A percentile compares a stretch with the other conserved stretches of the same genome.
phyloP scores from a whole-genome alignment of 1,284 basidiomycete species.

The Apiotrichum veenhuisii region DNA sequence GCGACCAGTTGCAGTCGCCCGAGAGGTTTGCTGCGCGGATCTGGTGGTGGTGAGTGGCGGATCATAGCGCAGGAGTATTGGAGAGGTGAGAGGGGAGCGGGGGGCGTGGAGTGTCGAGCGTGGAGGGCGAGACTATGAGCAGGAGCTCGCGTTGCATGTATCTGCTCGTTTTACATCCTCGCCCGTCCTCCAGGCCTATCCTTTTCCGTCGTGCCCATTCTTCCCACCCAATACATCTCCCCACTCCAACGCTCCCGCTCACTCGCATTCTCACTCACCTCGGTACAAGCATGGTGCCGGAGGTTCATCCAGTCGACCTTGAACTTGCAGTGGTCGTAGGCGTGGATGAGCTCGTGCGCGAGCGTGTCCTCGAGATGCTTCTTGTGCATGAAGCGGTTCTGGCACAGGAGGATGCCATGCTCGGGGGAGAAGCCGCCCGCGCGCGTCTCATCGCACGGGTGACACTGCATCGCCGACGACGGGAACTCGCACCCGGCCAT shows the following conservation, averaged over 20 bases:
- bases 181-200: too few species aligned
- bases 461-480: conserved; percentile 69
- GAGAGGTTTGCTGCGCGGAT: conserved; percentile 91
- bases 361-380: conserved; percentile 89
- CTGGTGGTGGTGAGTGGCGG: conserved; percentile 51
- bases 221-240: too few species aligned
- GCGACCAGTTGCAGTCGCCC: conserved; percentile 81
- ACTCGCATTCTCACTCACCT: conserved; percentile 73
- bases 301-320: conserved; percentile 87
- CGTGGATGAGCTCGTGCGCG: conserved; percentile 91
- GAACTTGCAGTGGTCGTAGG: conserved; percentile 93
- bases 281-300: conserved; percentile 90
- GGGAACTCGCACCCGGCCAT: conserved; percentile 65
- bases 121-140: too few species aligned
- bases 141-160: too few species aligned
- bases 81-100: neutral
- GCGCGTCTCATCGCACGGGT: conserved; percentile 68
- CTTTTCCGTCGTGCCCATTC: neutral
- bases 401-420: conserved; percentile 74
- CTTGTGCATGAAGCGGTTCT: conserved; percentile 74
- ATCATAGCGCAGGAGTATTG: too few species aligned
- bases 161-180: too few species aligned
- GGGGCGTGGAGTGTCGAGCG: too few species aligned
- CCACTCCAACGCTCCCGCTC: neutral
- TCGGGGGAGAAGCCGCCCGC: conserved; percentile 80